phyloP scores from a whole-genome alignment of 2,329 filamentous ascomycete genomes.

The Talaromyces sp. region DNA sequence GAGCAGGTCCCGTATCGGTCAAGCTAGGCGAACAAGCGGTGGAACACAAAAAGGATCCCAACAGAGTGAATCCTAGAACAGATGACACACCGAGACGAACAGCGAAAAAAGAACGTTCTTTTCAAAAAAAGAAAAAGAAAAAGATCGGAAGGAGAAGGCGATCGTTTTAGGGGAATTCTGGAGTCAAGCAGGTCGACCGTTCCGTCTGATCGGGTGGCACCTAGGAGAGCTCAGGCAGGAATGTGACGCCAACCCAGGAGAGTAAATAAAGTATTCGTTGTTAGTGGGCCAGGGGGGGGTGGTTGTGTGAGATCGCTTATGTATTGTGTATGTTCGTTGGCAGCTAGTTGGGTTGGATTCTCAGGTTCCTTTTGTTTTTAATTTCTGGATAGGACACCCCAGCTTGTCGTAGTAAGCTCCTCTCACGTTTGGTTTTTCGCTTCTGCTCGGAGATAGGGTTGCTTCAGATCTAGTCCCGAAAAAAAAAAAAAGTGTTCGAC shows the following conservation, averaged over 20 bases:
- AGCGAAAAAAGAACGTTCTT: conserved; percentile 22
- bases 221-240: conserved; percentile 29
- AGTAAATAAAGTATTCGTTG: conserved; percentile 14
- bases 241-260: conserved; percentile 27
- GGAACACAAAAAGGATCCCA: conserved; percentile 11
- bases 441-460: conserved; percentile 2
- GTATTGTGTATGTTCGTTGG: conserved; percentile 4
- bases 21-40: conserved; percentile 14
- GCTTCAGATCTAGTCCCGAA: neutral
- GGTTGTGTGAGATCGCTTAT: neutral
- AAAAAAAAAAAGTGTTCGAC: conserved; percentile 3
- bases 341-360: neutral
- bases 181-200: conserved; percentile 4
- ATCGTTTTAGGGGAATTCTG: conserved; percentile 32
- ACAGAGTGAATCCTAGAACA: conserved; percentile 15
- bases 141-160: conserved; percentile 24
- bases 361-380: conserved; percentile 6
- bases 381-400: conserved; percentile 3
- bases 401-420: neutral
- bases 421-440: neutral
- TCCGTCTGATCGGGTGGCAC: conserved; percentile 18
- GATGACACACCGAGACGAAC: conserved; percentile 27
- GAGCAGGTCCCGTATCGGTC: neutral
- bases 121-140: conserved; percentile 30
- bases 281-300: conserved; percentile 10